Evolutionary conservation across 2,329 filamentous ascomycete species (phyloP), one percentile per base, ranked within the genome.

Genomic region (Nemania diffusa): DNA sequence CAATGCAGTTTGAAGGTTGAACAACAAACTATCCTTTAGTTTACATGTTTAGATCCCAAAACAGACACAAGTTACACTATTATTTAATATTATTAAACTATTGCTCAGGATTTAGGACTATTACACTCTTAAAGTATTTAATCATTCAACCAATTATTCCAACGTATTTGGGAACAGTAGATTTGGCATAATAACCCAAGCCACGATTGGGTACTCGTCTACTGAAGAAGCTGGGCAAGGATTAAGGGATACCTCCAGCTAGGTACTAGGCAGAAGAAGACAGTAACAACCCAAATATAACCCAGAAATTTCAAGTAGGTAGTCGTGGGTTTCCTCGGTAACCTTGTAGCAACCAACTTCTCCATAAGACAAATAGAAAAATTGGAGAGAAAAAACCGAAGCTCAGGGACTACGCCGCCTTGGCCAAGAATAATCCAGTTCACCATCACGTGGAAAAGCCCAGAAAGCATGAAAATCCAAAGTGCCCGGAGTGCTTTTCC

Each of bases 381-480:
- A 26, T 58, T 48, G 22, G n/a, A 37, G n/a, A 58, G 56, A 11
- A 37, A 58, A n/a, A 58, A 58, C 3, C 27, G 42, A 20, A 58
- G 42, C 13, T 58, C 26, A 17, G 40, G 42, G 24, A 42, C 24
- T 42, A 37, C 29, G 24, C 42, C 42, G 7, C 59, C 50, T 15
- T 52, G 20, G 34, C 27, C 40, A 29, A 55, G 50, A 13, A 27
- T 34, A 27, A 58, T n/a, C 20, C 27, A 44, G 57, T 65, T 59
- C 9, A 48, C 50, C 27, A 20, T 15, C 46, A 27, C 37, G 22
- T 65, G 48, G 24, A 32, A 55, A 44, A 60, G 17, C 17, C 46
- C 56, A 44, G 62, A 65, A n/a, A 59, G 22, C 26, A 50, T n/a
- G 50, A 65, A 59, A 11, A 65, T 60, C 56, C 53, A 65, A 52